These are phyloP conservation scores for Teratosphaeria nubilosa DNA, from an alignment of 2,329 filamentous ascomycete species.

Conservation along the genomic window DNA sequence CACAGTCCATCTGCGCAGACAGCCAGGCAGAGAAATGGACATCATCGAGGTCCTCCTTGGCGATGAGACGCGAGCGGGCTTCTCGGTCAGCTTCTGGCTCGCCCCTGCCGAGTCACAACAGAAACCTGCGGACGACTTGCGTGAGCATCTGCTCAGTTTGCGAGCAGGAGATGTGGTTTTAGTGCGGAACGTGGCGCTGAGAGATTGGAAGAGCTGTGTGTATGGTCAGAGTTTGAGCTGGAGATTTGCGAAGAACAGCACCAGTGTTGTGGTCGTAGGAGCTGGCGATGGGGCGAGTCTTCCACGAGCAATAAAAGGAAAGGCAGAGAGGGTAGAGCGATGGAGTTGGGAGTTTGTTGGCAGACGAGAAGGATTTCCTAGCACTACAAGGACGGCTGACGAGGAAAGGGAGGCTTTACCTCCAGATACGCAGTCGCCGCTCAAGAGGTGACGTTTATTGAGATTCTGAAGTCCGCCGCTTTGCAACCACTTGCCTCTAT, in stretches of 20 bases:
- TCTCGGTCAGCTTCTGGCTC: conserved; percentile 79
- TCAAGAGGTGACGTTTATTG: not conserved
- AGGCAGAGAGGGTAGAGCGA: conserved; percentile 56
- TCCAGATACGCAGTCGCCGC: conserved; percentile 21
- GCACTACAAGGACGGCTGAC: not conserved
- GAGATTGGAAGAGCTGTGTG: conserved; percentile 64
- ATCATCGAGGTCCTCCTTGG: conserved; percentile 71
- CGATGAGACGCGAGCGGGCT: conserved; percentile 73
- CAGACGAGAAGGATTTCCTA: not conserved
- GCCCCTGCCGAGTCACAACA: conserved; percentile 25
- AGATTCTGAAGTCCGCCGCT: no score
- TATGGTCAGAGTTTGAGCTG: conserved; percentile 74
- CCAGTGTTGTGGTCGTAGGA: conserved; percentile 24
- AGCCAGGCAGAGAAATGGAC: conserved; percentile 39
- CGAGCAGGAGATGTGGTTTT: conserved; percentile 68
- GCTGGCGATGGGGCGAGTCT: not conserved
- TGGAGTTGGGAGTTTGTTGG: conserved; percentile 68
- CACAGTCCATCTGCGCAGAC: conserved; percentile 51
- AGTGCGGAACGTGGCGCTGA: conserved; percentile 67
- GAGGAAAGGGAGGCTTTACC: conserved; percentile 14
- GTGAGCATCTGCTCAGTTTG: conserved; percentile 38
- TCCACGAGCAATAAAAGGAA: conserved; percentile 33
- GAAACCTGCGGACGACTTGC: conserved; percentile 19
- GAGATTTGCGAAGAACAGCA: conserved; percentile 55
- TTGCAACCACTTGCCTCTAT: no score